Base-by-base conservation (phyloP, 2,329 filamentous ascomycete genomes). In the Anthostomella pinea region DNA sequence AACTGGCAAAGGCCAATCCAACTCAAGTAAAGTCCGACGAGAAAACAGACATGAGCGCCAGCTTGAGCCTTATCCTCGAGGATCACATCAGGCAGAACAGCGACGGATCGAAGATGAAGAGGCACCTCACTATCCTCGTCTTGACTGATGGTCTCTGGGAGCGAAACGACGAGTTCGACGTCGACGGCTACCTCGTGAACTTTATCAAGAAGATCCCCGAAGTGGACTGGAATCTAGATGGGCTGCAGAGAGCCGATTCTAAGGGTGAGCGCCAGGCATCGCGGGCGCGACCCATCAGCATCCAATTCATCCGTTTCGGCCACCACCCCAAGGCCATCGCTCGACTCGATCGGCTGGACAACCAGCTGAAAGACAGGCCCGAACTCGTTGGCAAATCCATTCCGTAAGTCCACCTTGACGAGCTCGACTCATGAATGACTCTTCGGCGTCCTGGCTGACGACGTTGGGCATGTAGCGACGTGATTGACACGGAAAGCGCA, bases 231-330 rank as follows among this genome's bases (percentile, higher is more conserved):
- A 17, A 33, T 17, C 33, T 35, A 4, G 33, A 42, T 19, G 35
- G 28, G 8, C 23, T 29, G 5, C 21, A 9, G 11, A 8, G 15
- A 14, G 16, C 32, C 6, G 14, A 17, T n/a, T 4, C 2, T 20
- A 19, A 14, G 13, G 34, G 9, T 7, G 30, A 33, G 20, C 34
- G 30, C 11, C 26, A 8, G 8, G 15, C 11, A 30, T 37, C 35
- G 17, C 44, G 24, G 11, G 28, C 40, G 18, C 43, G 55, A 5
- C 53, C 52, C 6, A 41, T 60, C 2, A 56, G 48, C 11, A 52
- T 60, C 11, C 48, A 60, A 10, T 60, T 60, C 30, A 45, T 61
- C 6, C 50, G 48, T 11, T 59, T 60, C 17, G 57, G 57, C 0
- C 17, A 53, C 13, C 47, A 59, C 20, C 21, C 23, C 5, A 31